Base-by-base conservation (phyloP, 257 asterid genomes). In the Solanum chaucha region DNA sequence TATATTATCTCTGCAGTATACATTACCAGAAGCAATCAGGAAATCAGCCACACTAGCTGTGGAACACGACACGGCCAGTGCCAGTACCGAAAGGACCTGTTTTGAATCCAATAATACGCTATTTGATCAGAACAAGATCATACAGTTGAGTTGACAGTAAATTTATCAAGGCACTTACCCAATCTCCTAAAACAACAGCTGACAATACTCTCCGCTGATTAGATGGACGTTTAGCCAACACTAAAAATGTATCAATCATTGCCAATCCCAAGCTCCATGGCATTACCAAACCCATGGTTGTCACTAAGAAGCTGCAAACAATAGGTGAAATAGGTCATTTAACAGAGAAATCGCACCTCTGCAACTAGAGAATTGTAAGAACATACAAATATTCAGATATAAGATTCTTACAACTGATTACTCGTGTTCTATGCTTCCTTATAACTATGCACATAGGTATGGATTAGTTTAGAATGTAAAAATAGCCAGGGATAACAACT, bases 261-360 rank as follows among this genome's bases (percentile, higher is more conserved):
- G 98, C 98, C 82, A 96, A 84, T 26, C 95, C 94, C 89, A 96
- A 89, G 91, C 98, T 96, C 98, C 99, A 96, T 40, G 98, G 98
- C 3, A 94, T 92, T 72, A 93, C 91, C 88, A 94, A 92, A 14
- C 96, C 96, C 99, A 95, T 96, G 20, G 93, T 87, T 28, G 97
- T 93, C 10, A 96, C 98, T 90, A 96, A 88, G 92, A 95, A 95
- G 89, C 99, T 96, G 95, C 91, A 87, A 83, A 74, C 24, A 86
- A 28, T 17, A 24, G 34, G 59, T 73, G 22, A 86, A 46, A 65
- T 26, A 86, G 24, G 84, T 26, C 9, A 44, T 26, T 78, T 26
- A 78, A 14, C 14, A 78, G 36, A 26, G 84, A 78, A 8, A 78
- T 78, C 3, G 65, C 65, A 78, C 84, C 15, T 44, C 9, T 44